Percentiles rank a stretch among this genome's conserved stretches.
Conservation (phyloP, 257 asterid species). For the Rubia yunnanensis region DNA sequence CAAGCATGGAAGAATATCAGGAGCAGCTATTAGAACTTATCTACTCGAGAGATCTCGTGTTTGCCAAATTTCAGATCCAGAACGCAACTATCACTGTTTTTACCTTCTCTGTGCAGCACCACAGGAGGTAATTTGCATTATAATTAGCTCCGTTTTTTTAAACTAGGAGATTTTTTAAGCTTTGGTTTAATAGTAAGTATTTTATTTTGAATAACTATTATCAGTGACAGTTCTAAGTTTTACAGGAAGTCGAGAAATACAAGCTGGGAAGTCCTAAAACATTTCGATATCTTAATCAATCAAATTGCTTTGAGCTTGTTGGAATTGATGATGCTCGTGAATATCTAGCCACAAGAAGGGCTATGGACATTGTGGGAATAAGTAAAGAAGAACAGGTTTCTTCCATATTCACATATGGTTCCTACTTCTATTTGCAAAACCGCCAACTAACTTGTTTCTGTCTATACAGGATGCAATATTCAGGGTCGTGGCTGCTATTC, state of each 20-base stretch:
- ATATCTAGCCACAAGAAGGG: constrained; percentile 92
- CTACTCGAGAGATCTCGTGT: constrained; percentile 98
- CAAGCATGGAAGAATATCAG: constrained; percentile 88
- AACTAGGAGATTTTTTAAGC: not conserved
- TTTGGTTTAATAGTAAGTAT: not conserved
- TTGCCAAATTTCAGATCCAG: constrained; percentile 96
- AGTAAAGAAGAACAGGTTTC: constrained; percentile 82
- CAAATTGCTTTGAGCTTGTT: constrained; percentile 74
- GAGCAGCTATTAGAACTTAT: constrained; percentile 96
- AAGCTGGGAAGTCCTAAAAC: constrained; percentile 77
- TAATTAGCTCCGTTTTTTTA: constrained; percentile 8
- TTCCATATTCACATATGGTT: constrained; percentile 9
- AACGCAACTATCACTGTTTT: constrained; percentile 93
- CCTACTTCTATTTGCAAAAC: constrained; percentile 5
- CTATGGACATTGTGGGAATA: constrained; percentile 97
- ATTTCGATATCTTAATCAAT: constrained; percentile 83
- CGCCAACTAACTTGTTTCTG: constrained; percentile 10
- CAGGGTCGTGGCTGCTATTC: constrained; percentile 93
- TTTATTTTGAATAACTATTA: not conserved
- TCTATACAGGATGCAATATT: constrained; percentile 82
- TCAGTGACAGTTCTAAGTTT: constrained; percentile 21
- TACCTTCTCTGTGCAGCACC: constrained; percentile 98
- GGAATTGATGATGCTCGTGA: constrained; percentile 89
- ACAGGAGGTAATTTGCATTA: constrained; percentile 47
- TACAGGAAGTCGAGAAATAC: constrained; percentile 77